Percentiles rank a stretch among this genome's conserved stretches.
phyloP scores from a whole-genome alignment of 2,329 filamentous ascomycete genomes.

The Cladophialophora immunda region DNA sequence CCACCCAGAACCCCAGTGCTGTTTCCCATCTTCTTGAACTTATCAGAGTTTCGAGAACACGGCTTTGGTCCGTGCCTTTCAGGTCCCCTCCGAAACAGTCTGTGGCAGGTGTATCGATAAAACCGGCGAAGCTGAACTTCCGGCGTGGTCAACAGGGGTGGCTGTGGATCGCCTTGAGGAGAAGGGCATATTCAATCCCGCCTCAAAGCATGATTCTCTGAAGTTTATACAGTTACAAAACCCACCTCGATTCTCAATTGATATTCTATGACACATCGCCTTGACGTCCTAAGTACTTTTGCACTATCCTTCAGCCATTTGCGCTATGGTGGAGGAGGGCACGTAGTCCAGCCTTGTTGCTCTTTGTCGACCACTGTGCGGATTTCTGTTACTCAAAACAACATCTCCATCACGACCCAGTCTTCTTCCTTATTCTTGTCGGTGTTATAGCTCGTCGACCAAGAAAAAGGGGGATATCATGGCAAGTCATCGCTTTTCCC shows the following conservation, averaged over 20 bases:
- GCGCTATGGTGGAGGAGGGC: neutral
- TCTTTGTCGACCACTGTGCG: neutral
- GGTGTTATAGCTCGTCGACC: neutral
- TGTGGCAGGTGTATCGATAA: neutral
- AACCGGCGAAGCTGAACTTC: neutral
- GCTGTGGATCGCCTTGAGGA: neutral
- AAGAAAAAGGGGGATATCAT: constrained; percentile 19
- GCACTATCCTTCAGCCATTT: neutral
- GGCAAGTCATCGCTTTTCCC: constrained; percentile 31
- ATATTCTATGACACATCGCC: neutral
- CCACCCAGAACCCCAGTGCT: neutral
- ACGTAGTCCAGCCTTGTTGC: constrained; percentile 2
- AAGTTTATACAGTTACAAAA: constrained; percentile 1
- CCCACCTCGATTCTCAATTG: neutral
- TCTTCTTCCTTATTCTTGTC: neutral
- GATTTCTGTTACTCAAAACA: neutral
- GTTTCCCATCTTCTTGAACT: neutral
- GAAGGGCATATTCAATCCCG: neutral
- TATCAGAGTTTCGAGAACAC: neutral
- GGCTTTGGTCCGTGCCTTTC: neutral
- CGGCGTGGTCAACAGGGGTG: neutral
- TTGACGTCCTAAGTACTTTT: neutral
- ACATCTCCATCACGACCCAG: neutral
- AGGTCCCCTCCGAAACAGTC: neutral
- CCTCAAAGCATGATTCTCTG: neutral